phyloP scores from a whole-genome alignment of 2,329 filamentous ascomycete genomes.

The Aphanoascus verrucosus region DNA sequence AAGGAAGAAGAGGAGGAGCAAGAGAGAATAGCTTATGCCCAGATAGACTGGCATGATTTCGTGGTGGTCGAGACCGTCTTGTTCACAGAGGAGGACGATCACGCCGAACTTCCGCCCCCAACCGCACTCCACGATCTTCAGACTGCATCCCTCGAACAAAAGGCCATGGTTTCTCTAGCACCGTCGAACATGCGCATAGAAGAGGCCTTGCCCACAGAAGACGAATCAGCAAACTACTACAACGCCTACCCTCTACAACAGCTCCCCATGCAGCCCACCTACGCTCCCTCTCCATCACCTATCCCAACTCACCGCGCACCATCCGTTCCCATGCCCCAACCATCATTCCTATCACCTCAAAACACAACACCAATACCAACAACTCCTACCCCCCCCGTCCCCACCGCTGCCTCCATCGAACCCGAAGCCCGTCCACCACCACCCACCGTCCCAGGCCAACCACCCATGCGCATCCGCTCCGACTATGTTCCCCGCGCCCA shows the following conservation, averaged over 20 bases:
- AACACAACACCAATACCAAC: conserved; percentile 26
- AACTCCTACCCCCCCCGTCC: conserved; percentile 35
- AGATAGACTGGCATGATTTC: conserved; percentile 98
- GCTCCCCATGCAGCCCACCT: conserved; percentile 27
- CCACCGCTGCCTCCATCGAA: conserved; percentile 25
- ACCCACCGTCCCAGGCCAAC: conserved; percentile 22
- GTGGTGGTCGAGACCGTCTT: conserved; percentile 89
- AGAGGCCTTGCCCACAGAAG: conserved; percentile 81
- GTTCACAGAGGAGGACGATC: conserved; percentile 81
- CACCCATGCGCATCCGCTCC: conserved; percentile 77
- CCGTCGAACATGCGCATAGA: conserved; percentile 72
- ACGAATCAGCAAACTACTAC: conserved; percentile 46
- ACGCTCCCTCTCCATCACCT: conserved; percentile 20
- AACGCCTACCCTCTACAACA: conserved; percentile 36
- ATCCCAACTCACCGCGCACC: conserved; percentile 22
- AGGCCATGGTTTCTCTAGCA: conserved; percentile 77
- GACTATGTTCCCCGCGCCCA: conserved; percentile 84
- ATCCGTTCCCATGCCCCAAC: conserved; percentile 20
- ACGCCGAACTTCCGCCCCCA: conserved; percentile 74
- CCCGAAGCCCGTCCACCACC: conserved; percentile 34
- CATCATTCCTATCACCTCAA: conserved; percentile 19
- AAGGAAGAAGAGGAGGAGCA: conserved; percentile 80
- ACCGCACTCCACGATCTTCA: conserved; percentile 85
- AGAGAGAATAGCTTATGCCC: conserved; percentile 64
- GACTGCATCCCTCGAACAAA: conserved; percentile 88